Evolutionary conservation across 1,284 basidiomycete genomes (phyloP).

Genomic region (Xanthoconium separans): DNA sequence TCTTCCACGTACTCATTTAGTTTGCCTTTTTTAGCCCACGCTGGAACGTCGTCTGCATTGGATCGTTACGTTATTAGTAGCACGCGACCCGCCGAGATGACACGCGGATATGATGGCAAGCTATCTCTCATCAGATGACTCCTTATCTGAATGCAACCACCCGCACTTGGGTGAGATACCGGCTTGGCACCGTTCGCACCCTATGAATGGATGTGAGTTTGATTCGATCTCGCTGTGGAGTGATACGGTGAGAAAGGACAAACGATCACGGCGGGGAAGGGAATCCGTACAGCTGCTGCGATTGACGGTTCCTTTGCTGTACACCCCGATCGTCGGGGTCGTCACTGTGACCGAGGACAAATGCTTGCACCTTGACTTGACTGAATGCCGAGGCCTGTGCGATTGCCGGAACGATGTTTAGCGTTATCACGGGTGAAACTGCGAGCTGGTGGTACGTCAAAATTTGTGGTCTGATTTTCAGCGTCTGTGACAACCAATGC

Average conservation of each 20-base stretch:
- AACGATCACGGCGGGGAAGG: neutral
- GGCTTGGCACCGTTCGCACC: neutral
- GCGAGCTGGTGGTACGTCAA: too few relatives aligned
- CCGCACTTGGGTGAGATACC: neutral
- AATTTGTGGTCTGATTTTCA: too few relatives aligned
- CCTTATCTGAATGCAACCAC: neutral
- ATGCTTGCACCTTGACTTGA: neutral
- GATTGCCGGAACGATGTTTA: too few relatives aligned
- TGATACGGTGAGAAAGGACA: neutral
- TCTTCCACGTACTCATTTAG: slow-evolving; percentile 11
- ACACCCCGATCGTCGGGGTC: neutral
- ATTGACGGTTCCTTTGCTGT: neutral
- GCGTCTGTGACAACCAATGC: too few relatives aligned
- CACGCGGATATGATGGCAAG: neutral
- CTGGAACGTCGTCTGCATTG: neutral
- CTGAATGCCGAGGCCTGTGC: neutral
- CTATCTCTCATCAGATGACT: neutral
- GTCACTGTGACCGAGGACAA: neutral
- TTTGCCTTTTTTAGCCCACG: neutral
- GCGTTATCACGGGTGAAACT: too few relatives aligned
- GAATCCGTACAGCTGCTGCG: neutral
- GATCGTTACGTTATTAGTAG: neutral
- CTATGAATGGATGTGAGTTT: neutral
- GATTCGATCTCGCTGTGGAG: neutral
- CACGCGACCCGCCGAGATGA: slow-evolving; percentile 2